phyloP scores from a whole-genome alignment of 78 protist genomes.

The Dictyostelium purpureum region DNA sequence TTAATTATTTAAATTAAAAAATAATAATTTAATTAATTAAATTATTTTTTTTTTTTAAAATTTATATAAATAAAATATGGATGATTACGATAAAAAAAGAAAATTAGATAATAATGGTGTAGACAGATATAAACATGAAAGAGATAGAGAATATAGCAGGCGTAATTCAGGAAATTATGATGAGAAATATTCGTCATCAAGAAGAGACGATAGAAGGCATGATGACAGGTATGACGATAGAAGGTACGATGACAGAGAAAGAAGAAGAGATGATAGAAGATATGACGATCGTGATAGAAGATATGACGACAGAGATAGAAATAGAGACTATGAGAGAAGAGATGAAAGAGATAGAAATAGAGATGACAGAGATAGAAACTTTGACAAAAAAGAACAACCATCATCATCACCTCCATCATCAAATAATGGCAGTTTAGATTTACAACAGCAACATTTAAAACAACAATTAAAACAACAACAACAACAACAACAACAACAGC shows the following conservation, averaged over 20 bases:
- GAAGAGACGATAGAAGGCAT: neutral
- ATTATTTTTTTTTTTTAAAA: no score
- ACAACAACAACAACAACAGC: neutral
- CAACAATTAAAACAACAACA: neutral
- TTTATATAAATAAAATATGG: neutral
- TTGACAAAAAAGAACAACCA: neutral
- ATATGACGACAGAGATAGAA: neutral
- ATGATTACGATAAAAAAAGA: constrained; percentile 18
- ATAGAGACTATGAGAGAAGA: neutral
- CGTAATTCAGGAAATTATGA: neutral
- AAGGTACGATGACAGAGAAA: neutral
- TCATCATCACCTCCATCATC: neutral
- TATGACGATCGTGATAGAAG: neutral
- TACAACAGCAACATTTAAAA: neutral
- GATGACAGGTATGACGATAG: constrained; percentile 5
- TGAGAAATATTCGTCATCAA: neutral
- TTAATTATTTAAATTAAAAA: no score
- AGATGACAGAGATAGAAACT: neutral
- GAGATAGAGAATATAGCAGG: neutral
- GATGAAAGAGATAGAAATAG: neutral
- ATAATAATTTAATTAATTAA: no score
- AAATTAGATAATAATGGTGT: neutral
- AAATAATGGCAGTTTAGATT: neutral
- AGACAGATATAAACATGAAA: neutral
- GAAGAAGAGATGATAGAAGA: neutral